A percentile compares a stretch with the other conserved stretches of the same genome.
These are phyloP conservation scores for Melocanna baccifera DNA, from an alignment of 176 grass and related monocot genomes.

Conservation along the genomic window DNA sequence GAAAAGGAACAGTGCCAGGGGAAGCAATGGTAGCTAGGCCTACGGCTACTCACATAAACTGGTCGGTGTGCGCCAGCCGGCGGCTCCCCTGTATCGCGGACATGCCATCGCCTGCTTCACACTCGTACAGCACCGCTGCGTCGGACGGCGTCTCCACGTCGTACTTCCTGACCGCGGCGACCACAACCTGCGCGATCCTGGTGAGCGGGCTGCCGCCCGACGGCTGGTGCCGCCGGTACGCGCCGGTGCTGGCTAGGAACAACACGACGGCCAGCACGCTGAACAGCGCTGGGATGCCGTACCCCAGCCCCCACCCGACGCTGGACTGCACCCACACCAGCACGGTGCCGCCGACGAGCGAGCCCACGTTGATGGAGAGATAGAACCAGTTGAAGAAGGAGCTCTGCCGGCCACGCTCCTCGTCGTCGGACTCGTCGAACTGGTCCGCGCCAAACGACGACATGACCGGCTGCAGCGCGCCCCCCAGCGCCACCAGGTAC, in stretches of 20 bases:
- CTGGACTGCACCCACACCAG: conserved; percentile 56
- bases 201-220: conserved; percentile 44
- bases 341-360: conserved; percentile 44
- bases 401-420: conserved; percentile 37
- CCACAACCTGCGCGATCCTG: conserved; percentile 51
- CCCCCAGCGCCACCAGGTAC: conserved; percentile 47
- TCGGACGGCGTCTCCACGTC: conserved; percentile 18
- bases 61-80: conserved; percentile 45
- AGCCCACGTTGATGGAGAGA: conserved; percentile 38
- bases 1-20: neutral
- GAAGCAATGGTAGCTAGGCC: neutral
- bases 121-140: conserved; percentile 35
- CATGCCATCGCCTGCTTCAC: conserved; percentile 30
- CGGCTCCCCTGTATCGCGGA: conserved; percentile 60
- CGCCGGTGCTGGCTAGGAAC: conserved; percentile 16
- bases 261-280: conserved; percentile 10
- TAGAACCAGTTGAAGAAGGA: conserved; percentile 79
- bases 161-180: conserved; percentile 35
- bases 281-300: conserved; percentile 40
- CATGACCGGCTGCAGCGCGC: conserved; percentile 31
- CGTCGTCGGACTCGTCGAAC: conserved; percentile 44
- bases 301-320: conserved; percentile 42
- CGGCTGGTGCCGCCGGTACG: conserved; percentile 35
- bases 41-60: conserved; percentile 38
- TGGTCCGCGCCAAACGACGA: conserved; percentile 53